A percentile compares a stretch with the other conserved stretches of the same genome.
Conservation (phyloP, 306 rosid species). For the Aeschynomene evenia region DNA sequence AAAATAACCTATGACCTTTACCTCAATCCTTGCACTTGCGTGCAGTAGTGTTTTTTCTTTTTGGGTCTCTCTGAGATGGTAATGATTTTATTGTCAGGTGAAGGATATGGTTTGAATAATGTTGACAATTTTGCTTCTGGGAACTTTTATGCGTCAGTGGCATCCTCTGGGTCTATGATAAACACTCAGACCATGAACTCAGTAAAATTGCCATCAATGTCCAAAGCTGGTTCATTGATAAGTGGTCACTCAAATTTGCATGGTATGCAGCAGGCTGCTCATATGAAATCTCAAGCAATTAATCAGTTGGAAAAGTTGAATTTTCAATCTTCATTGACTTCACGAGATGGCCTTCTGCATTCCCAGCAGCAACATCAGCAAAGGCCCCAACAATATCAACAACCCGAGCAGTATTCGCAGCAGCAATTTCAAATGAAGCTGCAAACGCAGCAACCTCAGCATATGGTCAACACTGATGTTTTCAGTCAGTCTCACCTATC, state of each 20-base stretch:
- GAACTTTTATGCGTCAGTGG: conserved; percentile 54
- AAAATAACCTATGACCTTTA: conserved; percentile 1
- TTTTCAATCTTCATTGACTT: conserved; percentile 61
- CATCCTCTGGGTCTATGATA: conserved; percentile 76
- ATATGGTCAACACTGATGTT: conserved; percentile 51
- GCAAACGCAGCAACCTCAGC: conserved; percentile 67
- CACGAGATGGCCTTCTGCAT: conserved; percentile 59
- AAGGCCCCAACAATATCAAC: conserved; percentile 73
- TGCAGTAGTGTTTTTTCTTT: conserved; percentile 2
- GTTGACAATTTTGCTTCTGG: conserved; percentile 72
- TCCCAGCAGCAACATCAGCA: conserved; percentile 72
- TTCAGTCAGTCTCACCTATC: conserved; percentile 65
- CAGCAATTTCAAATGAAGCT: conserved; percentile 60
- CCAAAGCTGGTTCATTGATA: conserved; percentile 60
- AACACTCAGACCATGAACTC: conserved; percentile 66
- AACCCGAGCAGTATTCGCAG: conserved; percentile 57
- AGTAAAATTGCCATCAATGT: conserved; percentile 54
- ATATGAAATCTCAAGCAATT: conserved; percentile 55
- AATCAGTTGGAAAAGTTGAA: conserved; percentile 76
- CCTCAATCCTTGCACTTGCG: background rate
- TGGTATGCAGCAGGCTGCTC: conserved; percentile 59
- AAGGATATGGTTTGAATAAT: conserved; percentile 68
- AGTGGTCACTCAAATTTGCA: conserved; percentile 69
- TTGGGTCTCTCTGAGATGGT: conserved; percentile 27
- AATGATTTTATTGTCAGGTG: conserved; percentile 60